Evolutionary conservation across 139 green algal species (phyloP).

Genomic region (Micromonas commoda): DNA sequence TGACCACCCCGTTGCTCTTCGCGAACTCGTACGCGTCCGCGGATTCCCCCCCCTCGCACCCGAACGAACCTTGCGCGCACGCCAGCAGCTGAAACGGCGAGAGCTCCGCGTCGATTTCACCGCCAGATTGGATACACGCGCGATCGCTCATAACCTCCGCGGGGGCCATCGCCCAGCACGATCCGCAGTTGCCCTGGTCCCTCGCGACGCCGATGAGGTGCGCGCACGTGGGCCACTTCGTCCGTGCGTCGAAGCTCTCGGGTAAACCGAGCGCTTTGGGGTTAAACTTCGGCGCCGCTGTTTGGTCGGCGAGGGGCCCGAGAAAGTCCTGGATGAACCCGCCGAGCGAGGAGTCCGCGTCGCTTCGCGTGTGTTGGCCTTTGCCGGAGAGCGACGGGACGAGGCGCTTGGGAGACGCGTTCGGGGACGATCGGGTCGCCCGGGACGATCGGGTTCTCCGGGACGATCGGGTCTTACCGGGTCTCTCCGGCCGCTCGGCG

Average conservation of each 20-base stretch:
- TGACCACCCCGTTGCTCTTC: constrained; percentile 16
- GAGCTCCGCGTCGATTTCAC: not conserved
- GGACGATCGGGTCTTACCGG: no score
- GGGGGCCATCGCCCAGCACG: constrained; percentile 30
- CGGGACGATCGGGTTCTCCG: no score
- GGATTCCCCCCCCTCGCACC: constrained; percentile 20
- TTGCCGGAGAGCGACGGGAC: no score
- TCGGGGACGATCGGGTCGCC: no score
- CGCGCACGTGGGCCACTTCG: constrained; percentile 25
- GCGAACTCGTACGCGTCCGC: constrained; percentile 24
- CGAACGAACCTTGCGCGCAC: not conserved
- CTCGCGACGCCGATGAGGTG: constrained; percentile 2
- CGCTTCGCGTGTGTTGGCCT: not conserved
- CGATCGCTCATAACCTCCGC: constrained; percentile 26
- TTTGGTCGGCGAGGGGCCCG: no score
- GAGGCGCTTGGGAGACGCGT: no score
- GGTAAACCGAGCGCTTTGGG: not conserved
- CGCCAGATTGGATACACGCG: constrained; percentile 17
- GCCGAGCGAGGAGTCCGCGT: not conserved
- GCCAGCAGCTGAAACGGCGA: not conserved
- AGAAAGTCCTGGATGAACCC: not conserved
- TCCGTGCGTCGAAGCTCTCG: constrained; percentile 26
- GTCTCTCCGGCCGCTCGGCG: no score
- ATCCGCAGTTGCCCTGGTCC: constrained; percentile 27
- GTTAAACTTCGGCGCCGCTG: not conserved